Conservation (phyloP, 2,329 filamentous ascomycete species). For the Bretziella fagacearum region DNA sequence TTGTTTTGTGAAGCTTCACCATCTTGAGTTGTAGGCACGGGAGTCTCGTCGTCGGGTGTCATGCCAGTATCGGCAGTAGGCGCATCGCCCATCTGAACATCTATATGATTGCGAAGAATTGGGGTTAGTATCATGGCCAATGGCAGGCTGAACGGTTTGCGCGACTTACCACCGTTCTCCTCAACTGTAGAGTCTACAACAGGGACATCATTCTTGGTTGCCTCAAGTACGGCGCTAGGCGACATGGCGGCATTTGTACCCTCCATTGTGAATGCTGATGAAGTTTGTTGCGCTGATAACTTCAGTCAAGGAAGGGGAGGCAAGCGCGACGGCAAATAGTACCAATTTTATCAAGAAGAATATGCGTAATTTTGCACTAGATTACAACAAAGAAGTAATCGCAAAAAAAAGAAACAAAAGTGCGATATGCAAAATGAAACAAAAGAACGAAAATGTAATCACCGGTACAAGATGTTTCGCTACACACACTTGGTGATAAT, state of each 20-base stretch:
- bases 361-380: too few relatives aligned
- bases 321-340: too few relatives aligned
- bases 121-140: background rate
- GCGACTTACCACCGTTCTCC: conserved; percentile 13
- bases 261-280: conserved; percentile 8
- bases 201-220: conserved; percentile 1
- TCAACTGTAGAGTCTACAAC: conserved; percentile 4
- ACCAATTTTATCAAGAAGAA: too few relatives aligned
- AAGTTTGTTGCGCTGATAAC: background rate
- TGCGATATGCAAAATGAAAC: background rate
- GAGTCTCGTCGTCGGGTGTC: conserved; percentile 45
- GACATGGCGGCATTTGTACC: conserved; percentile 2
- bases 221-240: background rate
- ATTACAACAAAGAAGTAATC: too few relatives aligned
- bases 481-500: background rate
- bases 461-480: background rate
- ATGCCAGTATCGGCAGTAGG: conserved; percentile 31
- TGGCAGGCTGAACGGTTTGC: too few relatives aligned
- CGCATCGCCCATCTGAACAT: conserved; percentile 46
- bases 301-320: too few relatives aligned
- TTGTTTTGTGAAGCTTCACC: conserved; percentile 36
- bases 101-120: conserved; percentile 24
- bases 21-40: conserved; percentile 46
- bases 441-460: too few relatives aligned
- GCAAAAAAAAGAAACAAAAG: too few relatives aligned